A percentile compares a stretch with the other conserved stretches of the same genome.
phyloP scores from a whole-genome alignment of 225 moss, liverwort and hornwort species.

The Pseudisothecium myosuroides region DNA sequence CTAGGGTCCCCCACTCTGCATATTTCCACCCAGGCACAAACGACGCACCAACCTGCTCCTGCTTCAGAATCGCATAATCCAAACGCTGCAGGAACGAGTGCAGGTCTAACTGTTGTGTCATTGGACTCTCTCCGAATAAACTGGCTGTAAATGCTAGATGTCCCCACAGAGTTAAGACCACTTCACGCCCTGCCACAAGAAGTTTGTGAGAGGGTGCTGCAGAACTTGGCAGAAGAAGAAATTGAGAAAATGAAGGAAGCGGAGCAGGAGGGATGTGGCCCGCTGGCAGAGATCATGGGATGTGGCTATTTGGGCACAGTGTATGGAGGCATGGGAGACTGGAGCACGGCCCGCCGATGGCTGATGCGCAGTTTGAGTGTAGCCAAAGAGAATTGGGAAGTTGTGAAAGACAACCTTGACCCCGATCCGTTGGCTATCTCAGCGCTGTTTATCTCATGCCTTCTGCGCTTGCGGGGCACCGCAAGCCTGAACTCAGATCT shows the following conservation, averaged over 20 bases:
- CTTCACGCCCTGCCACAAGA: not conserved
- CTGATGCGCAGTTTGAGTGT: not conserved
- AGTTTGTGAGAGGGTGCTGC: not conserved
- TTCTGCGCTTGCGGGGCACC: not conserved
- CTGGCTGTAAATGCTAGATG: not conserved
- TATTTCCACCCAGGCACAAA: not conserved
- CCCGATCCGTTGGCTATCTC: not conserved
- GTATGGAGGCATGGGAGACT: not conserved
- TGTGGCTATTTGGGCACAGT: not conserved
- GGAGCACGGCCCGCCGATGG: not conserved
- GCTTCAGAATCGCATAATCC: not conserved
- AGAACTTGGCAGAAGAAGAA: not conserved
- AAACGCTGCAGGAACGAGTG: not conserved
- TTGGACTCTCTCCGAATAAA: not conserved
- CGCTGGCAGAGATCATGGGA: not conserved
- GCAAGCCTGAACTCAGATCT: not conserved
- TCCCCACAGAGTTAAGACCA: not conserved
- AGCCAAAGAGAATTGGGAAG: not conserved
- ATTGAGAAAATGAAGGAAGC: not conserved
- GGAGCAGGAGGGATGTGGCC: not conserved
- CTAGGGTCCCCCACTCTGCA: not conserved
- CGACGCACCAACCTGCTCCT: not conserved
- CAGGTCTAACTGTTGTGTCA: not conserved
- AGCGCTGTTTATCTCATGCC: not conserved
- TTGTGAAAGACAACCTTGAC: not conserved